A percentile compares a stretch with the other conserved stretches of the same genome.
Conservation (phyloP, 1,284 basidiomycete species). For the Naganishia sp. region DNA sequence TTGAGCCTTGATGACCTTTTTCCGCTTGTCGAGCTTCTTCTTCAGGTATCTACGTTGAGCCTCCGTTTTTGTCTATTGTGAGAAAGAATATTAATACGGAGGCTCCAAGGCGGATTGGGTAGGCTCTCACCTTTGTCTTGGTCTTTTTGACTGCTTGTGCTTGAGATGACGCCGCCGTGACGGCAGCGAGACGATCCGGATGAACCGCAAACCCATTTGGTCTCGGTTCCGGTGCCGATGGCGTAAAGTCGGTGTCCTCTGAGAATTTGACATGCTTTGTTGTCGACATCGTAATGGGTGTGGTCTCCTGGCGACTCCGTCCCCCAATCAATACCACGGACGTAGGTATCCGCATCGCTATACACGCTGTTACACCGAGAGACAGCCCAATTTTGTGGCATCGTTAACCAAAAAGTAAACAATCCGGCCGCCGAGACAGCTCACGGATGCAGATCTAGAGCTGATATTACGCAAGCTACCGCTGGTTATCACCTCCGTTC, state of each 20-base stretch:
- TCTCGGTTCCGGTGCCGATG: not conserved
- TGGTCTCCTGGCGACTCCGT: not conserved
- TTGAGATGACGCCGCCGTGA: constrained; percentile 12
- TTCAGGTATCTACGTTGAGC: constrained; percentile 67
- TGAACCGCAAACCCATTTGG: constrained; percentile 10
- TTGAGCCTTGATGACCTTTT: constrained; percentile 57
- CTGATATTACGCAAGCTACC: constrained; percentile 15
- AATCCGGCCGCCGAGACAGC: not conserved
- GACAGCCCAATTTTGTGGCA: constrained; percentile 14
- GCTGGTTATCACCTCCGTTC: not conserved
- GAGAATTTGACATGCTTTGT: constrained; percentile 26
- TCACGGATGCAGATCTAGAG: constrained; percentile 2
- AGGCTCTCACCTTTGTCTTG: not conserved
- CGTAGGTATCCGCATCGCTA: no score
- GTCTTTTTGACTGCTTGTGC: constrained; percentile 11
- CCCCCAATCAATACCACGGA: no score
- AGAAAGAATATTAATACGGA: not conserved
- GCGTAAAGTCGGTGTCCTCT: constrained; percentile 2
- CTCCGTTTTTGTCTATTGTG: constrained; percentile 55
- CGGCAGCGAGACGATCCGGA: constrained; percentile 25
- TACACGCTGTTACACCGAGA: not conserved
- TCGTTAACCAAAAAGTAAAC: constrained; percentile 16
- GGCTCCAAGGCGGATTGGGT: not conserved
- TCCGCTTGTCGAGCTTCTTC: constrained; percentile 65
- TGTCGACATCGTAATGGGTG: not conserved